Evolutionary conservation across 495 filamentous ascomycete species (phyloP), one percentile per base, ranked within the genome.

Genomic region (Cudoniella acicularis): DNA sequence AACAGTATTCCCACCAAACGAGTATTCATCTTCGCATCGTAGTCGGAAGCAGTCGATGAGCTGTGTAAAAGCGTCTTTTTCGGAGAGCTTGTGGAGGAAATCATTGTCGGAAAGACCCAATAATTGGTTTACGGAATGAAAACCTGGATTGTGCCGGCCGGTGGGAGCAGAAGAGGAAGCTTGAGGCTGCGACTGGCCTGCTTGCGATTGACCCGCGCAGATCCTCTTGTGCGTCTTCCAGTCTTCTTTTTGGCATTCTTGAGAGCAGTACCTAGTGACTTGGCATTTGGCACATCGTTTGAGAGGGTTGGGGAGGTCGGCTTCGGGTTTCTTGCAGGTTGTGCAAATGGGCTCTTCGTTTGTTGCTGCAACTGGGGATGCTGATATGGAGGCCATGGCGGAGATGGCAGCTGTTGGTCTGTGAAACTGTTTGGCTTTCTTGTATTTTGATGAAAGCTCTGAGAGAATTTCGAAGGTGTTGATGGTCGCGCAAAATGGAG

Each of bases 231-330:
- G 77, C n/a, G 21, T 13, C 26, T 73, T 73, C 75, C 73, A 79
- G 62, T 79, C 66, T 2, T 66, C 63, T 30, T 71, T 73, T 59
- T 80, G 73, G 68, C 78, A 79, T 4, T 73, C 68, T 17, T 67
- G 69, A 18, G 73, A 76, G 67, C 78, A 81, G 68, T 81, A 80
- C 8, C 20, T 26, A 10, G 68, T 60, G 9, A 54, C 64, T n/a
- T 62, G 58, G 70, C 77, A 80, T 25, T 70, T 68, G 25, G 62
- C 61, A 62, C 79, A 82, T 22, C 48, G 58, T 53, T 72, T 73
- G 45, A 75, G 67, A 50, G 58, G 25, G 41, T 23, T 23, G 3
- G 48, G 48, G 20, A 50, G 21, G 10, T 3, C 23, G 10, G 48
- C 9, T 25, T 23, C 10, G 10, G 22, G 48, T 50, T 50, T 24